Conservation (phyloP, 805 yeast species). For the Hanseniaspora singularis region DNA sequence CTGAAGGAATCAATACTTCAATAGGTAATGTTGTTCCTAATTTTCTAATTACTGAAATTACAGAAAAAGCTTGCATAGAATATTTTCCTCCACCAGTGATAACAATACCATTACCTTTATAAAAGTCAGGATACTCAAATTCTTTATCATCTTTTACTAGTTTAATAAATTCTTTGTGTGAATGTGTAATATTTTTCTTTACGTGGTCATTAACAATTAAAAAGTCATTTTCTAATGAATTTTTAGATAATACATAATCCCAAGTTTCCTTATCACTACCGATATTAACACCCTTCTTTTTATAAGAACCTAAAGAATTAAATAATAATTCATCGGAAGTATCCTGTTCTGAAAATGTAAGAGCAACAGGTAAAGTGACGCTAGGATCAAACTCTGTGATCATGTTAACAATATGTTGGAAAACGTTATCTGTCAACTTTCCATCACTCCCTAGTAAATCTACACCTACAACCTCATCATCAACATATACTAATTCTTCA, state of each 20-base stretch:
- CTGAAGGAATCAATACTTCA: slow-evolving; percentile 64
- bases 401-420: slow-evolving; percentile 4
- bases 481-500: neutral
- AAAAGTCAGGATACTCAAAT: slow-evolving; percentile 3
- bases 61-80: slow-evolving; percentile 56
- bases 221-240: neutral
- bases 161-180: slow-evolving; percentile 1
- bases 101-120: slow-evolving; percentile 37
- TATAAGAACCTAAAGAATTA: slow-evolving; percentile 8
- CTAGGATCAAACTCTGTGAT: neutral
- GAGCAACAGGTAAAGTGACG: slow-evolving; percentile 1
- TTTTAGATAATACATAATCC: neutral
- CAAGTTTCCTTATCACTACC: neutral
- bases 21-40: slow-evolving; percentile 54
- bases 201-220: slow-evolving; percentile 2
- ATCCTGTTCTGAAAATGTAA: slow-evolving; percentile 1
- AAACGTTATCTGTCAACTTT: slow-evolving; percentile 7
- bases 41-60: slow-evolving; percentile 49
- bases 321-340: neutral
- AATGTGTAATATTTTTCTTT: neutral
- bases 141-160: neutral
- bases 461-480: slow-evolving; percentile 6
- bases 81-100: slow-evolving; percentile 73
- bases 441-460: neutral
- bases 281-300: slow-evolving; percentile 2